Conservation (phyloP, 768 basidiomycete genomes). For the Tylopilus subfusipes region DNA sequence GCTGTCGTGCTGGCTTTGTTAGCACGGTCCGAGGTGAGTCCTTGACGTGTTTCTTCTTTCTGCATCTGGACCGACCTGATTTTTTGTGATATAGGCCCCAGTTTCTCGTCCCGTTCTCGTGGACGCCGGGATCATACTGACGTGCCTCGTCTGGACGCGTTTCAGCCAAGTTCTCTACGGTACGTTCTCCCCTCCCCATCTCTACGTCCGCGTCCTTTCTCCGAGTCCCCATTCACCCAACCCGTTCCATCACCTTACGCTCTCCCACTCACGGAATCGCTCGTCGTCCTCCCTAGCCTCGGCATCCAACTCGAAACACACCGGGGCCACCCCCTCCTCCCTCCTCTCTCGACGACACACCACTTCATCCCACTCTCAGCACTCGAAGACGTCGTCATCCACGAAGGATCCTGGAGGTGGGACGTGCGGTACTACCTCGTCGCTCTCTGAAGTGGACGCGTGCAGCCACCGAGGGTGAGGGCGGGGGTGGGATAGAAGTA, state of each 20-base stretch:
- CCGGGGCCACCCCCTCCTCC: conserved; percentile 46
- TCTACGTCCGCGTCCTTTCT: not conserved
- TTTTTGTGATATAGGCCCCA: not conserved
- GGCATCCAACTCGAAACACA: conserved; percentile 76
- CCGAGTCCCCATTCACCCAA: too few relatives aligned
- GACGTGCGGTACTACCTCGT: conserved; percentile 63
- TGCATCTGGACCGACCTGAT: too few relatives aligned
- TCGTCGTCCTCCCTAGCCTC: conserved; percentile 60
- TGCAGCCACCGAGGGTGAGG: not conserved
- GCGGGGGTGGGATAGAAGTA: conserved; percentile 26
- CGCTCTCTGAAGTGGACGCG: too few relatives aligned
- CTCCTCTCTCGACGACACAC: conserved; percentile 33
- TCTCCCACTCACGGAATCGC: conserved; percentile 50
- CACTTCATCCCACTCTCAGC: conserved; percentile 57
- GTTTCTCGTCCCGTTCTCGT: not conserved
- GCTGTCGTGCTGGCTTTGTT: too few relatives aligned
- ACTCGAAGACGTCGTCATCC: conserved; percentile 64
- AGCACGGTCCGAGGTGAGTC: too few relatives aligned
- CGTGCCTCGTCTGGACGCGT: conserved; percentile 33
- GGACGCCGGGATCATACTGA: conserved; percentile 12
- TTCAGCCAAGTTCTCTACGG: conserved; percentile 48
- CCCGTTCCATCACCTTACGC: not conserved
- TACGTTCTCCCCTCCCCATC: conserved; percentile 18
- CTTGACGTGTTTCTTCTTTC: too few relatives aligned
- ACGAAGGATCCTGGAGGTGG: conserved; percentile 73